These are phyloP conservation scores for Stagonosporopsis tanaceti DNA, from an alignment of 2,329 filamentous ascomycete genomes.

Conservation along the genomic window DNA sequence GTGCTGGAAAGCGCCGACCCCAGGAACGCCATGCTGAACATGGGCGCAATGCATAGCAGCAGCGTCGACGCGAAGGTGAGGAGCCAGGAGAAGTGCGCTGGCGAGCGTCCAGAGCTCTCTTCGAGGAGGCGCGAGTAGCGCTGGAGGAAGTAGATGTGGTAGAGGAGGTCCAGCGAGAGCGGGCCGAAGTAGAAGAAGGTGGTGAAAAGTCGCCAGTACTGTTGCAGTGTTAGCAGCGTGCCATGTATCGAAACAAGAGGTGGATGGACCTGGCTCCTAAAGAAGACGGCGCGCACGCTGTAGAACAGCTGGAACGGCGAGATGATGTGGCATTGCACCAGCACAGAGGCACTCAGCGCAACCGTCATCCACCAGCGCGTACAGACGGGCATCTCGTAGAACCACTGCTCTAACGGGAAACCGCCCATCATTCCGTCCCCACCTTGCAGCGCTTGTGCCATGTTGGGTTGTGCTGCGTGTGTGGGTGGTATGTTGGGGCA, in stretches of 20 bases:
- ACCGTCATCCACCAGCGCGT: conserved; percentile 97
- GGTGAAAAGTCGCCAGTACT: conserved; percentile 97
- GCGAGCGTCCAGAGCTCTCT: conserved; percentile 89
- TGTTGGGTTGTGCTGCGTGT: conserved; percentile 29
- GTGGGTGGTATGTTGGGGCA: not conserved
- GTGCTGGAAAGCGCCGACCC: conserved; percentile 93
- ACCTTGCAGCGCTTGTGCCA: conserved; percentile 56
- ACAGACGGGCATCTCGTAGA: conserved; percentile 97
- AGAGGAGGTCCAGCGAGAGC: conserved; percentile 90
- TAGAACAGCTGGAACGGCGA: conserved; percentile 97
- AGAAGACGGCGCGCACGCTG: conserved; percentile 89
- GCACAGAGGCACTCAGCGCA: conserved; percentile 82
- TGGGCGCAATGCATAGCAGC: conserved; percentile 81
- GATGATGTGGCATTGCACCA: conserved; percentile 92
- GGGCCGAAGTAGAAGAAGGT: conserved; percentile 98
- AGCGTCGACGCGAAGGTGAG: conserved; percentile 83
- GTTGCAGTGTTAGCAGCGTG: not conserved
- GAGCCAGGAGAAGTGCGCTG: conserved; percentile 95
- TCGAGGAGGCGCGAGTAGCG: conserved; percentile 95
- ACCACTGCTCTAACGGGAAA: conserved; percentile 94
- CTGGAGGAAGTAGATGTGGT: conserved; percentile 98
- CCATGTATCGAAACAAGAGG: no score
- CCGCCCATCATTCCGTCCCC: conserved; percentile 57
- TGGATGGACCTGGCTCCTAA: conserved; percentile 79
- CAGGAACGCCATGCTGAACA: conserved; percentile 91